Base-by-base conservation (phyloP, 257 asterid genomes). In the Coffea canephora region DNA sequence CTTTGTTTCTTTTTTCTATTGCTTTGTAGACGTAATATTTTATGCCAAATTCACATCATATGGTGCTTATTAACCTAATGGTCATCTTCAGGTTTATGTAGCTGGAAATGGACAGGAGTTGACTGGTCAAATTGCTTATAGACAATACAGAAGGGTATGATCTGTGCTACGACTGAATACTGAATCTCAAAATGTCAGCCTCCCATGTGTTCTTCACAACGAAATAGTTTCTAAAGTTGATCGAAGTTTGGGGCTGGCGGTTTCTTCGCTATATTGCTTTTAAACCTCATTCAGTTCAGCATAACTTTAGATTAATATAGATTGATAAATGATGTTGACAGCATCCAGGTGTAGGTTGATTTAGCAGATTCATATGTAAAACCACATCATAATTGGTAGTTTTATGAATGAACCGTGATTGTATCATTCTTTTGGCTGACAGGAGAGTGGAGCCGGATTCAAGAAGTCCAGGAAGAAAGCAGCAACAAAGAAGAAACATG, bases 121-220 rank as follows among this genome's bases (percentile, higher is more conserved):
- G 83, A 88, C 86, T 15, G 99, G 97, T 55, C 91, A 54, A 91
- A 68, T 64, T 72, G 99, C 99, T 71, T 95, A 95, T 82, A 83
- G 77, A 81, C 90, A 84, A 34, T 92, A 92, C 74, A 87, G 39
- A 80, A 92, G 84, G 98, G 99, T 95, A 92, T 18, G 73, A 48
- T 9, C 25, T 73, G 15, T 49, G 41, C 64, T 48, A 6, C 10
- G 25, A 59, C 27, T 59, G 31, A 59, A 59, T 59, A 23, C 0
- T 21, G 27, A 21, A 59, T 21, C 8, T 59, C 66, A 1, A 59
- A 23, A 59, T 59, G 3, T 2, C 66, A 19, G 23, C 66, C 66
- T 59, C 9, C 31, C 0, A 0, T 23, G 6, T 39, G n/a, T 25
- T 45, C 8, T 25, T 79, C 34, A 8, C 34, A 27, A 64, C 15